Evolutionary conservation across 768 basidiomycete genomes (phyloP), one percentile per base, ranked within the genome.

Genomic region (Tylopilus balloui): DNA sequence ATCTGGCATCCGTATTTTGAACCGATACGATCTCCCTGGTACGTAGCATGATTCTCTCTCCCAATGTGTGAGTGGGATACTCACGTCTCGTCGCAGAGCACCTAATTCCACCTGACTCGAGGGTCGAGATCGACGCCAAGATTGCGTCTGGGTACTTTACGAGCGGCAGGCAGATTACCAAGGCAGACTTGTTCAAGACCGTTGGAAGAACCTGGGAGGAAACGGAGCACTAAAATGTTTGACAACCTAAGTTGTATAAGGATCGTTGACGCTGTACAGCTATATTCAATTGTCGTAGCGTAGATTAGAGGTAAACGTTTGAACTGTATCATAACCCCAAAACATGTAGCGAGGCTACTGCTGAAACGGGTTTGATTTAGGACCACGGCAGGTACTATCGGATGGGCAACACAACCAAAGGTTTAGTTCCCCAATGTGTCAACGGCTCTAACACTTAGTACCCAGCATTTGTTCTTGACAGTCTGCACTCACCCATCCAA

Each of bases 121-220:
- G 83, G 14, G 94, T 97, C 23, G 94, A 97, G 73, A 96, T 95
- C 54, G 91, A 96, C 56, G 94, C 94, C 29, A 97, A 96, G 79
- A 92, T 93, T 57, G 89, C 90, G 11, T 85, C 90, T 5, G 94
- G 93, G 8, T 98, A 97, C 66, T 95, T 90, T 71, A 83, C 87
- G 25, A 86, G 78, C 53, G 84, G 83, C 3, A 88, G 88, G 67
- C 74, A 84, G 60, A 64, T 94, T 35, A 83, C 81, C 0, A 78
- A 90, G 62, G 86, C 77, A 15, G 92, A 95, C 66, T 70, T 95
- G 31, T 70, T 81, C 45, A 89, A 86, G 77, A 93, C 92, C 0
- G 88, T 92, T 1, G 92, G 92, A 0, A 73, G 92, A 49, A 80
- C 86, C 1, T 94, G 91, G 92, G 91, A 93, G 66, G 91, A 92